phyloP scores from a whole-genome alignment of 495 filamentous ascomycete genomes.

The Aspergillus ostianus region DNA sequence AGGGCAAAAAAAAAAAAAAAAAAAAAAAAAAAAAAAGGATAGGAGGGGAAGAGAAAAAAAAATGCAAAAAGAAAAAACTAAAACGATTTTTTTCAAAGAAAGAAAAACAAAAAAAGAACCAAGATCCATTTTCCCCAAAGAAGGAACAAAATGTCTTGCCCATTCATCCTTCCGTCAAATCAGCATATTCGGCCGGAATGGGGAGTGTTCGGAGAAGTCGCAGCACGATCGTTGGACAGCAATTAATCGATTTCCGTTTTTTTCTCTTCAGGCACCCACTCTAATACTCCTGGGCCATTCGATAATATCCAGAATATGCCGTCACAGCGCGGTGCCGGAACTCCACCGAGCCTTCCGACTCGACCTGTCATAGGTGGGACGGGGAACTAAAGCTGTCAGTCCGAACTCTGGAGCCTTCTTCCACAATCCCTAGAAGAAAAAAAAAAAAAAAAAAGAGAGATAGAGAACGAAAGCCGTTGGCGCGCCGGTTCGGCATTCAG shows the following conservation, averaged over 20 bases:
- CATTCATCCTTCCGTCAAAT: constrained; percentile 1
- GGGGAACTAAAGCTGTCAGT: constrained; percentile 5
- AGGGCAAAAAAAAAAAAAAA: not conserved
- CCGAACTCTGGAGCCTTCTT: constrained; percentile 10
- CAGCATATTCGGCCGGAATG: constrained; percentile 12
- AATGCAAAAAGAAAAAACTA: not conserved
- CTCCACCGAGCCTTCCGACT: not conserved
- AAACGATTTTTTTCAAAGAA: not conserved
- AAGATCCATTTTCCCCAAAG: not conserved
- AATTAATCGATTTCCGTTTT: not conserved
- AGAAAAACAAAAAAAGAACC: constrained; percentile 1
- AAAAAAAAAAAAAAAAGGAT: not conserved
- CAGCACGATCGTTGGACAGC: not conserved
- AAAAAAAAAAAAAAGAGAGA: not conserved
- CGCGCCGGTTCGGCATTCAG: constrained; percentile 5
- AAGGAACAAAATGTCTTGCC: not conserved
- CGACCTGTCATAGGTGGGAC: constrained; percentile 7
- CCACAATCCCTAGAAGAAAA: not conserved
- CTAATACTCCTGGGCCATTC: constrained; percentile 8
- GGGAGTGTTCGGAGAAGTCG: constrained; percentile 4
- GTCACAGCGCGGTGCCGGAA: not conserved
- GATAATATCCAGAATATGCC: constrained; percentile 2
- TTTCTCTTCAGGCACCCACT: constrained; percentile 10
- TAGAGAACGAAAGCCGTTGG: constrained; percentile 6
- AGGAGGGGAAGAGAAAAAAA: too few species aligned